Evolutionary conservation across 352 stramenopile species (phyloP), one percentile per base, ranked within the genome.

Genomic region (Phytophthora parvispora): DNA sequence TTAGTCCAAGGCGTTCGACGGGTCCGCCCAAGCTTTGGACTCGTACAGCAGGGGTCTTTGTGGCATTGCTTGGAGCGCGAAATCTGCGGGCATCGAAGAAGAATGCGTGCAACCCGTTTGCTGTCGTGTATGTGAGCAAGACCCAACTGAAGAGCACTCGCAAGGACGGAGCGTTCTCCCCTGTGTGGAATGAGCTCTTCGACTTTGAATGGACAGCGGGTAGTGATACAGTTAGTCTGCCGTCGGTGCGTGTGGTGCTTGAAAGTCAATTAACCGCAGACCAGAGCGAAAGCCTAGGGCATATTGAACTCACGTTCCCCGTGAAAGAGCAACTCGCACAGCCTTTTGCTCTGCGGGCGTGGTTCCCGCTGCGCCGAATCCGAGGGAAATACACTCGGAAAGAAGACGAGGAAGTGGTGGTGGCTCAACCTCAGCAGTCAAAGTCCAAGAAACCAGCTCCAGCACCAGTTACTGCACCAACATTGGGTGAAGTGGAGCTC

Each of bases 161-260:
- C 1, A 92, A 89, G 51, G 86, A 94, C 31, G 86, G 81, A 5
- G 83, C 81, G 16, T 86, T 87, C 24, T 64, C 78, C 2, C 86
- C 86, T 1, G 80, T 90, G 25, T 94, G 86, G 86, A 92, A 94
- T 62, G 86, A 94, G 40, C 53, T 92, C 2, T 92, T 94, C 28
- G 86, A 94, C 61, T 94, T 94, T 64, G 86, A 90, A 52, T 90
- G 79, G 83, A 51, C 66, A 38, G 51, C 60, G 28, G 48, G 62
- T 2, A 67, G 52, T 1, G 66, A 78, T 1, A 0, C 51, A 18
- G 36, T 40, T 4, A 59, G 10, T 16, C 29, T 73, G 2, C 60
- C 61, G 0, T 52, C 60, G 0, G 60, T 91, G 1, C 80, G 81
- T 6, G 51, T 94, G 32, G 71, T 80, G 16, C 49, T 94, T 18